phyloP scores from a whole-genome alignment of 2,329 filamentous ascomycete species.

The Grosmannia serpens region DNA sequence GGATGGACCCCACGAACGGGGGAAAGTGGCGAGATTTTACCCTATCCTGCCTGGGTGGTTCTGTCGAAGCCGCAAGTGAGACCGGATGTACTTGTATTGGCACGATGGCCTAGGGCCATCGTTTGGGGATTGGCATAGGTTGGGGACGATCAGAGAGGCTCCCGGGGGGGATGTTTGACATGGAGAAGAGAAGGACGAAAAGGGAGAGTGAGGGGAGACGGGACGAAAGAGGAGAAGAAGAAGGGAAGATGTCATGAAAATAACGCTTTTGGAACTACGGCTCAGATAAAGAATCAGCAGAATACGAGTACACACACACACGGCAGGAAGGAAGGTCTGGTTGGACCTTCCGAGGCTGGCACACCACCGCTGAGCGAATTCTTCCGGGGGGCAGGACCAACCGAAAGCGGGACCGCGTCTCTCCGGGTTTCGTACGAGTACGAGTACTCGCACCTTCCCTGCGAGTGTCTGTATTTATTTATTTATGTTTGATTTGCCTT shows the following conservation, averaged over 20 bases:
- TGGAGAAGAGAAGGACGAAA: neutral
- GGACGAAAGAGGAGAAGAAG: neutral
- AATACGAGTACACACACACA: neutral
- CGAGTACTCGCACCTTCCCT: neutral
- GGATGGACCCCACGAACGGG: neutral
- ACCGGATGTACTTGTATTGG: neutral
- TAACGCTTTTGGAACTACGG: neutral
- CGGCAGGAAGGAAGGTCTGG: neutral
- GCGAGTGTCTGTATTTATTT: too few relatives aligned
- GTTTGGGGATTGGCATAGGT: neutral
- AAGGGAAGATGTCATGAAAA: neutral
- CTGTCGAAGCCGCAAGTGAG: neutral
- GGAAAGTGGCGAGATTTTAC: neutral
- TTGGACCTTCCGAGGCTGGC: neutral
- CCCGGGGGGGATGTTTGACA: too few relatives aligned
- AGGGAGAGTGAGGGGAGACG: neutral
- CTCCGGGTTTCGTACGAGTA: neutral
- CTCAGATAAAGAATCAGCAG: neutral
- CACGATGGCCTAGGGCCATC: conserved; percentile 1
- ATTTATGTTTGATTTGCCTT: neutral
- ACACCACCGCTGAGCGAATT: neutral
- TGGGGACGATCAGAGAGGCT: neutral
- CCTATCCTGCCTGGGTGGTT: neutral
- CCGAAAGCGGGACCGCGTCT: neutral
- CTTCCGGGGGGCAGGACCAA: neutral